phyloP scores from a whole-genome alignment of 164 flowering plant species.

The Stephania yunnanensis region DNA sequence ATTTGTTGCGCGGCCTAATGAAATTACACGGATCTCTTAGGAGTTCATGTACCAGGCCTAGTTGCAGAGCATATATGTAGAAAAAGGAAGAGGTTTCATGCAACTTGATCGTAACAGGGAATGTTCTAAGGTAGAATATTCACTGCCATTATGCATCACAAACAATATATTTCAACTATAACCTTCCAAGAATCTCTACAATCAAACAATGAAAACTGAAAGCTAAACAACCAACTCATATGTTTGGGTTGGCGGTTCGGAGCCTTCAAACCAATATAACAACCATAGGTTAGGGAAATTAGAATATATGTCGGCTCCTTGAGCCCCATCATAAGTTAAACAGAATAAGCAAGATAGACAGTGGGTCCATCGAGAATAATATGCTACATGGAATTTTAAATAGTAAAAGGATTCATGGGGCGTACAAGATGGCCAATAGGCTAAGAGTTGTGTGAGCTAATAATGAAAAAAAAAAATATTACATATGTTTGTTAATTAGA shows the following conservation, averaged over 20 bases:
- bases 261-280: too few relatives aligned
- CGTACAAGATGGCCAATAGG: too few relatives aligned
- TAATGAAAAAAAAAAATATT: too few relatives aligned
- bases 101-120: not conserved
- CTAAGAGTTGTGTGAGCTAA: too few relatives aligned
- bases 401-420: too few relatives aligned
- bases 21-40: not conserved
- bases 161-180: not conserved
- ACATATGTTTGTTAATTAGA: too few relatives aligned
- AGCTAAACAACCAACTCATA: not conserved
- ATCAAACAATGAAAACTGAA: not conserved
- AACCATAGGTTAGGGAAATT: too few relatives aligned
- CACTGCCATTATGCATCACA: not conserved
- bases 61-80: not conserved
- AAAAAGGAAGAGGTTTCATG: not conserved
- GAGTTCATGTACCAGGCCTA: not conserved
- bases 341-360: too few relatives aligned
- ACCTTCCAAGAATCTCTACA: not conserved
- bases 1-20: not conserved
- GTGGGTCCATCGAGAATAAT: too few relatives aligned
- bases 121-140: not conserved
- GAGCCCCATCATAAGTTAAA: too few relatives aligned
- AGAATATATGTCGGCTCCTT: too few relatives aligned
- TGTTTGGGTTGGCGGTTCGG: not conserved
- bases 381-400: too few relatives aligned